Base-by-base conservation (phyloP, 2,329 filamentous ascomycete genomes). In the Colletotrichum costaricense region DNA sequence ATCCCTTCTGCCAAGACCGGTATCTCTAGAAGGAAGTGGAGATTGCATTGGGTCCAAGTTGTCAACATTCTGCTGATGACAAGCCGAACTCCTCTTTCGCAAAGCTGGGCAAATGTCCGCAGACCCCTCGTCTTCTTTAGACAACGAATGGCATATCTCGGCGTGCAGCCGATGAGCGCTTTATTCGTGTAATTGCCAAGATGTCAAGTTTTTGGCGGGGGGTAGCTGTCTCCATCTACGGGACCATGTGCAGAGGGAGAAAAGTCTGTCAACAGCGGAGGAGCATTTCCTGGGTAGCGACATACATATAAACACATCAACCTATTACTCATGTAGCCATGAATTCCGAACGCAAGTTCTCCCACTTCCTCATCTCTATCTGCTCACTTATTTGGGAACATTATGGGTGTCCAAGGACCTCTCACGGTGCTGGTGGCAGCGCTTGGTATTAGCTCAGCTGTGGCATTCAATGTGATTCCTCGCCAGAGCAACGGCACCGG, bases 1-100 rank as follows among this genome's bases (percentile, higher is more conserved):
- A 67, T 67, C 68, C 67, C 12, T 56, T 11, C 46, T 33, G 63
- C 68, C 68, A 71, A 71, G 68, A 19, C 46, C 26, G 6, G 7
- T 22, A 35, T 14, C 33, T 33, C 63, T 35, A 28, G 56, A 35
- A 14, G 33, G 4, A 11, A n/a, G 63, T 67, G 46, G 63, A 24
- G 63, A 67, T 56, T 9, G 3, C 24, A 22, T 67, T 26, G 56
- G 12, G 38, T 16, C 54, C 30, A 7, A 14, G 59, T 24, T n/a
- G 24, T 60, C 33, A 38, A 28, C 60, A 26, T 14, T 38, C 49
- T 30, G 24, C 58, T 9, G 26, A 8, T 19, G 16, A 9, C 24
- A n/a, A 7, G 11, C 49, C 26, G 11, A 24, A 52, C 33, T 16
- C 24, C 52, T 22, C 11, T 42, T 24, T 14, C 11, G 6, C 14